Conservation (phyloP, 768 basidiomycete genomes). For the Kockovaella imperatae region DNA sequence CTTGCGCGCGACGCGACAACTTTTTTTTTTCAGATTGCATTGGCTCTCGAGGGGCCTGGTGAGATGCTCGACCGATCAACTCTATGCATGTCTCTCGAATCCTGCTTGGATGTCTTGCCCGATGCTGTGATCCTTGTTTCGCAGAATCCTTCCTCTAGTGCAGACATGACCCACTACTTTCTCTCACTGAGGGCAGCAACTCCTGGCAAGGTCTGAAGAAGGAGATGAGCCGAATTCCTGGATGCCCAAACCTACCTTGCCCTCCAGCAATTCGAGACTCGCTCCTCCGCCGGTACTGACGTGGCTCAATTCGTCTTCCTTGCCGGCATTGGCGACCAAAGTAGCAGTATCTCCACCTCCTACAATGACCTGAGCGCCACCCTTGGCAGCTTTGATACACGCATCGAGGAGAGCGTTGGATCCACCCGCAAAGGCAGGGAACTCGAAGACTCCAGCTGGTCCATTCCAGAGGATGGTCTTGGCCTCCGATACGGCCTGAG, state of each 20-base stretch:
- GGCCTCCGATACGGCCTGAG: slow-evolving; percentile 67
- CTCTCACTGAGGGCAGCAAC: slow-evolving; percentile 77
- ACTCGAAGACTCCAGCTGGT: slow-evolving; percentile 96
- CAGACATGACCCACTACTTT: too few relatives aligned
- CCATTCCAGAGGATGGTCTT: slow-evolving; percentile 96
- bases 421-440: slow-evolving; percentile 78
- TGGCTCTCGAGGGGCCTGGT: too few relatives aligned
- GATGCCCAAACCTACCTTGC: slow-evolving; percentile 61
- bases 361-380: slow-evolving; percentile 85
- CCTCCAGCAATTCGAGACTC: slow-evolving; percentile 86
- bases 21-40: too few relatives aligned
- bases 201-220: slow-evolving; percentile 67
- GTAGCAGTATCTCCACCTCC: slow-evolving; percentile 73
- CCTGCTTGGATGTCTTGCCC: too few relatives aligned
- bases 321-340: slow-evolving; percentile 72
- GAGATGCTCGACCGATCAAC: too few relatives aligned
- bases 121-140: too few relatives aligned
- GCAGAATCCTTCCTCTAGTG: too few relatives aligned
- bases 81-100: too few relatives aligned
- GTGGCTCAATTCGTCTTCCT: slow-evolving; percentile 85
- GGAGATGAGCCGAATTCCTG: neutral
- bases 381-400: slow-evolving; percentile 72
- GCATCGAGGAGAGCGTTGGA: slow-evolving; percentile 78
- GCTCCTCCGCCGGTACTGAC: slow-evolving; percentile 77
- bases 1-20: too few relatives aligned